These are phyloP conservation scores for Acer yangbiense DNA, from an alignment of 345 rosid species.

Conservation along the genomic window DNA sequence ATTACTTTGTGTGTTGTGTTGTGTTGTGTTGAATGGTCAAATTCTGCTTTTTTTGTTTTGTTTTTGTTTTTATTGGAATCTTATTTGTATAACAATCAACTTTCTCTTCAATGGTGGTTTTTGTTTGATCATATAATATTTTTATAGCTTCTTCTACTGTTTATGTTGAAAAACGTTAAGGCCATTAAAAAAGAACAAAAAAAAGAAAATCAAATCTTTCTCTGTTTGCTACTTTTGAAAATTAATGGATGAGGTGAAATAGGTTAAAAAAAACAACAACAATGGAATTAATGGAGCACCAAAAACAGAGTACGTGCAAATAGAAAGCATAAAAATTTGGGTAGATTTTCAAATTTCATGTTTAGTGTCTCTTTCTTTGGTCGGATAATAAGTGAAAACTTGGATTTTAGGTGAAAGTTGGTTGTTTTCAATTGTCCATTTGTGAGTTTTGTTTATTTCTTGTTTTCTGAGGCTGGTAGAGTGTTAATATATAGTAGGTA, in stretches of 20 bases:
- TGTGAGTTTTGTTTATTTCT: not conserved
- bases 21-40: not conserved
- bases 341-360: too few relatives aligned
- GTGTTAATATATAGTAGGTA: not conserved
- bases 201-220: not conserved
- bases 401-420: slow-evolving; percentile 4
- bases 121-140: too few relatives aligned
- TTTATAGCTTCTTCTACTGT: not conserved
- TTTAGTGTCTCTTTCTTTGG: not conserved
- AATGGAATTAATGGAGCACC: not conserved
- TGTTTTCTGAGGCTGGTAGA: not conserved
- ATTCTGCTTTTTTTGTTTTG: not conserved
- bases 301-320: not conserved
- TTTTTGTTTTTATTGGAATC: too few relatives aligned
- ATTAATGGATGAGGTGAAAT: not conserved
- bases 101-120: not conserved
- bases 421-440: not conserved
- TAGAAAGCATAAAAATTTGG: not conserved
- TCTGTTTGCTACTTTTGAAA: not conserved
- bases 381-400: not conserved
- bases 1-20: not conserved
- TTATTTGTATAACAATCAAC: too few relatives aligned
- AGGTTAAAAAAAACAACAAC: too few relatives aligned
- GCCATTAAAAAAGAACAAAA: too few relatives aligned
- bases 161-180: too few relatives aligned